A percentile compares a stretch with the other conserved stretches of the same genome.
These are phyloP conservation scores for Colletotrichum horii DNA, from an alignment of 2,329 filamentous ascomycete species.

Conservation along the genomic window DNA sequence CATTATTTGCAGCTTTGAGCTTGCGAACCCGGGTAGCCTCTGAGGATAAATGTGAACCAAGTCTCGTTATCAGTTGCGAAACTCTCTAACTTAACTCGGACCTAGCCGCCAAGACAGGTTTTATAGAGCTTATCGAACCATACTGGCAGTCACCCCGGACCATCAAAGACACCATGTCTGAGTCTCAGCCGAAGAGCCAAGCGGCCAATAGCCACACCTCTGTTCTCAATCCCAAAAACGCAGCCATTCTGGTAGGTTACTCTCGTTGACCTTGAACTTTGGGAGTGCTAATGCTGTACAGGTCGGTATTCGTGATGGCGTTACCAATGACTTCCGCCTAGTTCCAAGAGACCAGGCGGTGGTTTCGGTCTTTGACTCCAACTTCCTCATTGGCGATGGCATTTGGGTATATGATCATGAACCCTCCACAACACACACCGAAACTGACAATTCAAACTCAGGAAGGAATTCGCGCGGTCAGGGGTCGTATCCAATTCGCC, in stretches of 20 bases:
- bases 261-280: background rate
- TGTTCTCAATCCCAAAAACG: slow-evolving; percentile 28
- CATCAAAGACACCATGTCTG: background rate
- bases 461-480: slow-evolving; percentile 31
- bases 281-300: background rate
- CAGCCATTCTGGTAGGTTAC: slow-evolving; percentile 23
- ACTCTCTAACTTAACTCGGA: background rate
- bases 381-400: slow-evolving; percentile 31
- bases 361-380: slow-evolving; percentile 33
- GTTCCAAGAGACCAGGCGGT: slow-evolving; percentile 26
- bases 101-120: background rate
- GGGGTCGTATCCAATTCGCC: slow-evolving; percentile 30
- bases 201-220: slow-evolving; percentile 23
- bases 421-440: background rate
- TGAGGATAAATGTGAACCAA: background rate
- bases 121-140: background rate
- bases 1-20: background rate
- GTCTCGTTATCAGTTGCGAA: background rate
- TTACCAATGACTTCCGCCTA: slow-evolving; percentile 26
- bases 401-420: slow-evolving; percentile 25
- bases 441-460: background rate
- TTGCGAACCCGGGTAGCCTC: background rate
- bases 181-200: background rate
- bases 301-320: slow-evolving; percentile 31
- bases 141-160: background rate